Evolutionary conservation across 306 rosid genomes (phyloP), one percentile per base, ranked within the genome.

Genomic region (Begonia peltatifolia): DNA sequence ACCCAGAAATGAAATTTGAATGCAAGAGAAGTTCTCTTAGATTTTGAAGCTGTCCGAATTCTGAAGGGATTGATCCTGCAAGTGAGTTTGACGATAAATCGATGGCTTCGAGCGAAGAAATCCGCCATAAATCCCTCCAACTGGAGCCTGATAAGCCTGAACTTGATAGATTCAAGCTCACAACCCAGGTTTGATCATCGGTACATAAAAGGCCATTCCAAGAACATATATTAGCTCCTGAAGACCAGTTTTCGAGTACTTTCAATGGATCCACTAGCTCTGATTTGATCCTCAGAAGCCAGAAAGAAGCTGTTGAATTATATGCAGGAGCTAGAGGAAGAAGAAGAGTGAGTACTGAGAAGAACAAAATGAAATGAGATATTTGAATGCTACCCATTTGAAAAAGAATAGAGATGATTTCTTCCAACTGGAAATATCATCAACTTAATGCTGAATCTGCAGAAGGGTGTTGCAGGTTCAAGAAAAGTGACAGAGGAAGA

Each of bases 121-220:
- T 65, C 42, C 56, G 70, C 55, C 70, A 72, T 41, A 86, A 60
- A 62, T 79, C 82, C 30, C 22, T 22, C 17, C 92, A 73, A 59
- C 79, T 66, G 59, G 74, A 64, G 63, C 99, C 99, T 46, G 94
- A 80, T 49, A 90, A 59, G 61, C 92, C 82, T 54, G 88, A 80
- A 54, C 63, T 60, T 7, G 94, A 83, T 11, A 90, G 73, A 63
- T 83, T 86, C 71, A 90, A 57, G 46, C 84, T 76, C 59, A 74
- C 14, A 44, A 83, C 43, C 54, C 70, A 66, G 47, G 62, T 47
- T 62, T 74, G 70, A 71, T 76, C 85, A 65, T 36, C 52, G 20
- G 77, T 62, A 69, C 99, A 90, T 47, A 72, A 58, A 47, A 90
- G 44, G 56, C 99, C 95, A 69, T 71, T 64, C 95, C 95, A 86